A percentile compares a stretch with the other conserved stretches of the same genome.
Conservation (phyloP, 805 yeast genomes). For the Monosporozyma siamensis region DNA sequence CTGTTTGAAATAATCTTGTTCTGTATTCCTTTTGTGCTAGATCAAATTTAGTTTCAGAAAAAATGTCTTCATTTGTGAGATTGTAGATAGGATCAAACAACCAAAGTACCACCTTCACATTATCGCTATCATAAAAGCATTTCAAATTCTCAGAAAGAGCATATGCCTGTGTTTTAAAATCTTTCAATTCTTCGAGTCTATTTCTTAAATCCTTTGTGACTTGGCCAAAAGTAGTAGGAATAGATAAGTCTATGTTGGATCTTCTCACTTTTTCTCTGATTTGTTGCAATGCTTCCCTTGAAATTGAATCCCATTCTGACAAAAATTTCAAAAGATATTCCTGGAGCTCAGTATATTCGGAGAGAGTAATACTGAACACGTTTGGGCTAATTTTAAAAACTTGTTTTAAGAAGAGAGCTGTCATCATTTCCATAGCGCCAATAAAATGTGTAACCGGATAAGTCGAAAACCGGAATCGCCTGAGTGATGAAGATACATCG, state of each 20-base stretch:
- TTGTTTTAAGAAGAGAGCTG: constrained; percentile 44
- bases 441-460: constrained; percentile 62
- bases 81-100: constrained; percentile 36
- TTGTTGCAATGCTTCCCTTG: constrained; percentile 26
- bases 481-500: constrained; percentile 50
- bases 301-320: constrained; percentile 47
- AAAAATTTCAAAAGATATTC: constrained; percentile 30
- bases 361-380: too few relatives aligned
- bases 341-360: constrained; percentile 39
- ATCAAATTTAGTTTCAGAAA: constrained; percentile 27
- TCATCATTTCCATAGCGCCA: constrained; percentile 53
- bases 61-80: constrained; percentile 33
- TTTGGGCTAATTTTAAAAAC: constrained; percentile 34
- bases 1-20: constrained; percentile 37
- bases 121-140: constrained; percentile 15
- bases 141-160: constrained; percentile 35
- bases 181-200: constrained; percentile 23
- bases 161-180: constrained; percentile 46
- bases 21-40: constrained; percentile 35
- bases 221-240: constrained; percentile 6
- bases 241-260: neutral
- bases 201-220: constrained; percentile 37
- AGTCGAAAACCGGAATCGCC: constrained; percentile 46
- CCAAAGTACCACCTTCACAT: constrained; percentile 27
- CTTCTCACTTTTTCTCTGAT: constrained; percentile 67